phyloP scores from a whole-genome alignment of 164 flowering plant genomes.

The Vitis cinerea region DNA sequence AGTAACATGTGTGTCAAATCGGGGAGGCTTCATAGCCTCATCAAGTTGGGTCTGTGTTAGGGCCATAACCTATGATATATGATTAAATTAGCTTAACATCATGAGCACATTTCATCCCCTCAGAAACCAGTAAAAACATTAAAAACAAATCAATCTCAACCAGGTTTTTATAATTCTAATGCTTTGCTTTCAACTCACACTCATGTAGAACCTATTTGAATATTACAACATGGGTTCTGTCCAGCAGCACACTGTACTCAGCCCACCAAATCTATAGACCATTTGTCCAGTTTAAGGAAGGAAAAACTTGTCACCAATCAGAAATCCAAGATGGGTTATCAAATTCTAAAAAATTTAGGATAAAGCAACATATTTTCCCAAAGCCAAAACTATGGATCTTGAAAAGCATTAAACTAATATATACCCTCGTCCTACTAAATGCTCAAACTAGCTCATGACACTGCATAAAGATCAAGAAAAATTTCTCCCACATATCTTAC shows the following conservation, averaged over 20 bases:
- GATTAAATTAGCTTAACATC: slow-evolving; percentile 9
- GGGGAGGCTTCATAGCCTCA: slow-evolving; percentile 83
- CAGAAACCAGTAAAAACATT: background rate
- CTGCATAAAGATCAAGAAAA: too few species aligned
- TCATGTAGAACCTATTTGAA: too few species aligned
- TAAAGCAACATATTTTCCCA: background rate
- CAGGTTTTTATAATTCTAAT: background rate
- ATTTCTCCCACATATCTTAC: too few species aligned
- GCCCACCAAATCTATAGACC: background rate
- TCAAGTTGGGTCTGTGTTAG: slow-evolving; percentile 85
- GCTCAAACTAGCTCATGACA: too few species aligned
- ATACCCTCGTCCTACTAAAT: too few species aligned
- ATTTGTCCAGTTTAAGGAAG: background rate
- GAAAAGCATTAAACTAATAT: too few species aligned
- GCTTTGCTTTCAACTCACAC: background rate
- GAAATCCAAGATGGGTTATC: background rate
- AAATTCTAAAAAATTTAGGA: too few species aligned
- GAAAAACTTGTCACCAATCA: background rate
- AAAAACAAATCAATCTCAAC: background rate
- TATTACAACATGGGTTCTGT: background rate
- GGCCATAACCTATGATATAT: slow-evolving; percentile 61
- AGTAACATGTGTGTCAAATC: slow-evolving; percentile 45
- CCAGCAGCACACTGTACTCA: background rate
- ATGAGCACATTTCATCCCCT: background rate
- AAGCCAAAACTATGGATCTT: background rate